phyloP scores from a whole-genome alignment of 176 grass and related monocot genomes.

The Hyparrhenia diplandra region DNA sequence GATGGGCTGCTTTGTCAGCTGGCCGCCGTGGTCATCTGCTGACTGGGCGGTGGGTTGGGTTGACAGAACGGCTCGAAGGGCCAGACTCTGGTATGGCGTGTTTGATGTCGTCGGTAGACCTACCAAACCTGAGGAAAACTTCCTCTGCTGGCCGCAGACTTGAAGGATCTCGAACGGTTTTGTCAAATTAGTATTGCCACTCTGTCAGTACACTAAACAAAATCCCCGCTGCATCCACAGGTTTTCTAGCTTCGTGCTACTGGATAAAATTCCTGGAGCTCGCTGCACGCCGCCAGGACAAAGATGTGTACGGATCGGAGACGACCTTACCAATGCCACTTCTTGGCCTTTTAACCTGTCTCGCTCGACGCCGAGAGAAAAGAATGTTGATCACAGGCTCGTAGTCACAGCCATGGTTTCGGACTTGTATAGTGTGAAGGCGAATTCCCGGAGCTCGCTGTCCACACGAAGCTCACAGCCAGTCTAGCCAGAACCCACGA shows the following conservation, averaged over 20 bases:
- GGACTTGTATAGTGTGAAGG: neutral
- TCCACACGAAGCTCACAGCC: neutral
- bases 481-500: no score
- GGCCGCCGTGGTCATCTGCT: neutral
- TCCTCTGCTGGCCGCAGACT: no score
- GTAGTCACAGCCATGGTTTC: neutral
- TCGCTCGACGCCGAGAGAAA: neutral
- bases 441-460: neutral
- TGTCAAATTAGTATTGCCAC: no score
- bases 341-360: no score
- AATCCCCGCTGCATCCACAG: neutral
- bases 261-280: neutral
- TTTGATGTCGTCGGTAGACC: no score
- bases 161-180: no score
- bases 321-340: neutral
- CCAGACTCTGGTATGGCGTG: no score
- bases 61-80: no score
- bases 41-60: no score
- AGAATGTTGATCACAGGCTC: neutral
- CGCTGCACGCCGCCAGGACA: no score
- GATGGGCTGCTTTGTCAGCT: neutral
- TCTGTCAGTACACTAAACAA: no score
- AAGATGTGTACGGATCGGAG: neutral
- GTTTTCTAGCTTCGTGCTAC: neutral
- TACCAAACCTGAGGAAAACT: no score